A percentile compares a stretch with the other conserved stretches of the same genome.
These are phyloP conservation scores for Serendipita vermifera DNA, from an alignment of 768 basidiomycete species.

Conservation along the genomic window DNA sequence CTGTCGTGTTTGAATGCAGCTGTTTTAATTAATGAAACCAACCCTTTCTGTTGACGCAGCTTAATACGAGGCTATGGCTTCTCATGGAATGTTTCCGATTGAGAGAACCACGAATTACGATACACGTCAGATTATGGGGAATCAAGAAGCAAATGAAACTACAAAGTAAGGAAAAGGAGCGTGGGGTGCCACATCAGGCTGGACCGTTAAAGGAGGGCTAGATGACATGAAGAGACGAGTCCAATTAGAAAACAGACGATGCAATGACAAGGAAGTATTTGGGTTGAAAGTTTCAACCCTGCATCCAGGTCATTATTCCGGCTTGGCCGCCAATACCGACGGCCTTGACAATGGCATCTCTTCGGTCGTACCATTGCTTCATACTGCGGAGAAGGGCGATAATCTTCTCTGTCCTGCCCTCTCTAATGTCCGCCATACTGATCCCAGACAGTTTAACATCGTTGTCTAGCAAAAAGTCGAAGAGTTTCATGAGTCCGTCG, in stretches of 20 bases:
- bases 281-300: background rate
- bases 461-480: constrained; percentile 86
- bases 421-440: constrained; percentile 84
- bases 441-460: constrained; percentile 49
- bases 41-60: background rate
- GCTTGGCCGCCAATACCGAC: constrained; percentile 30
- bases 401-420: constrained; percentile 71
- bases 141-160: background rate
- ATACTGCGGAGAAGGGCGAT: constrained; percentile 63
- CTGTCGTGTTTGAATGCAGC: background rate
- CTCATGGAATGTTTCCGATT: background rate
- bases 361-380: constrained; percentile 70
- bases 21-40: background rate
- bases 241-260: background rate
- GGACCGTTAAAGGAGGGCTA: background rate
- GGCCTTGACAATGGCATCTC: constrained; percentile 40
- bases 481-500: constrained; percentile 75
- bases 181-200: too few species aligned
- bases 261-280: background rate
- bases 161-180: background rate
- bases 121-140: background rate
- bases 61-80: background rate
- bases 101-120: background rate
- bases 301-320: constrained; percentile 1
- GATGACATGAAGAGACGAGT: background rate